Conservation (phyloP, 164 flowering plant genomes). For the Brasenia schreberi region DNA sequence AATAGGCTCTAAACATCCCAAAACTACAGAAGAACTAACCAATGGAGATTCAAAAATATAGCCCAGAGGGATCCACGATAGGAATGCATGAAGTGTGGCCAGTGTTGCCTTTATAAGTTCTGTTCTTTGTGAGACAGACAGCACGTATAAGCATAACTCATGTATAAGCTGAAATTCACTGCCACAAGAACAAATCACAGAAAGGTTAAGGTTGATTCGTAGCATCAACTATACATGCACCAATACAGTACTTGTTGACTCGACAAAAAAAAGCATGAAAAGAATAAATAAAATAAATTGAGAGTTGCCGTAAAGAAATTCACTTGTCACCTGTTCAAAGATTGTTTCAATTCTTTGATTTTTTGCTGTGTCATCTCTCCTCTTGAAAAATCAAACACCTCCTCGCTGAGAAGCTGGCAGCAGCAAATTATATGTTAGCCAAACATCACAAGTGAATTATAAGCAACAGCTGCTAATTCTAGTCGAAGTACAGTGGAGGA, state of each 20-base stretch:
- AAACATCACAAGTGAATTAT: neutral
- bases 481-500: neutral
- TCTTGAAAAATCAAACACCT: conserved; percentile 97
- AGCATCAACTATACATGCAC: neutral
- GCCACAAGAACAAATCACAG: conserved; percentile 7
- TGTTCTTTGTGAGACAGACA: conserved; percentile 87
- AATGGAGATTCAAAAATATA: conserved; percentile 94
- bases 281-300: no score
- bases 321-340: conserved; percentile 62
- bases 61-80: conserved; percentile 98
- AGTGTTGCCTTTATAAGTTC: conserved; percentile 92
- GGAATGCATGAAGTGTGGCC: conserved; percentile 93
- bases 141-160: conserved; percentile 93
- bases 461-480: neutral
- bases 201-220: neutral
- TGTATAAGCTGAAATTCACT: conserved; percentile 99
- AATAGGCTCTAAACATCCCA: neutral
- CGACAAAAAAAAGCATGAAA: no score
- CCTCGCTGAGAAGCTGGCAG: conserved; percentile 89
- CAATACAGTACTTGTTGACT: no score
- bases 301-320: neutral
- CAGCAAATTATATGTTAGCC: neutral
- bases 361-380: conserved; percentile 99
- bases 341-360: conserved; percentile 93
- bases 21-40: conserved; percentile 34